Base-by-base conservation (phyloP, 345 rosid species). In the Gossypium turneri region DNA sequence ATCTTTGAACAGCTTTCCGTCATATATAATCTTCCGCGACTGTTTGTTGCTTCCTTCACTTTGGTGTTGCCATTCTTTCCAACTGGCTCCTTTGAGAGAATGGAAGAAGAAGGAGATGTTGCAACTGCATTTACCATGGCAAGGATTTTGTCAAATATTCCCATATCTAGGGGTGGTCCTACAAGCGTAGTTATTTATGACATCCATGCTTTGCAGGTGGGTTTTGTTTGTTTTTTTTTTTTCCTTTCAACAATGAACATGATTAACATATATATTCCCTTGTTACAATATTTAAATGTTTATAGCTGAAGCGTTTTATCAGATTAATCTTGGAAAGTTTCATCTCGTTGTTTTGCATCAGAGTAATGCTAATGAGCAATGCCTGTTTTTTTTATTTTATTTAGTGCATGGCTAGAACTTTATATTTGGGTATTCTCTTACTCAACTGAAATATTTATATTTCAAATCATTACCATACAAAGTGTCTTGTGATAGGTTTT, bases 61-160 rank as follows among this genome's bases (percentile, higher is more conserved):
- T 82, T 95, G 87, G 98, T 95, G 12, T 81, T 95, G 75, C 97
- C 99, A 17, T 95, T 93, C 88, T 95, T 95, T 77, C 98, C 99
- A 9, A 95, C 99, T 70, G 99, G 98, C 60, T 91, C 98, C 72
- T 93, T 95, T 57, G 99, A 95, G 84, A 88, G 98, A 68, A 95
- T 95, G 99, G 99, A 95, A 79, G 98, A 93, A 74, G 99, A 95
- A 84, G 99, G 99, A 59, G 98, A 95, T 79, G 98, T 95, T 25
- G 98, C 99, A 41, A 95, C 98, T 81, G 99, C 98, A 4, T 93
- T 95, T 80, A 91, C 99, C 77, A 88, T 95, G 98, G 97, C 99
- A 0, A 90, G 97, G 86, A 91, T 93, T 78, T 81, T 95, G 59
- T 95, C 99, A 2, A 93, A 95, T 67, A 93, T 95, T 77, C 99